Evolutionary conservation across 768 basidiomycete genomes (phyloP).

Genomic region (Dictyophora rubrovolvata): DNA sequence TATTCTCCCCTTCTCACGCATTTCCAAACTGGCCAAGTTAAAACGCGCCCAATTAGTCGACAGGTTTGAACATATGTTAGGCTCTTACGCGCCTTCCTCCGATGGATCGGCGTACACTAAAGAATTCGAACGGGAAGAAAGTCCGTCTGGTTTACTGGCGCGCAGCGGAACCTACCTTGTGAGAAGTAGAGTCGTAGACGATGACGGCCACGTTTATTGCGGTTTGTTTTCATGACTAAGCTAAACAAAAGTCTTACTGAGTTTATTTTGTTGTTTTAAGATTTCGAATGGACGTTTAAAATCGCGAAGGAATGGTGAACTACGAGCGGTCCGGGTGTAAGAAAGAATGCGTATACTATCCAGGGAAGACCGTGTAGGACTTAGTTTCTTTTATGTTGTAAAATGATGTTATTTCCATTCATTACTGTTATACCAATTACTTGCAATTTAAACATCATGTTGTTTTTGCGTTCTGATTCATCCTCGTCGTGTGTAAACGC

Average conservation of each 20-base stretch:
- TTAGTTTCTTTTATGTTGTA: conserved; percentile 9
- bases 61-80: conserved; percentile 89
- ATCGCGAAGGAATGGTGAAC: conserved; percentile 83
- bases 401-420: conserved; percentile 20
- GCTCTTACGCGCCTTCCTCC: conserved; percentile 78
- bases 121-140: conserved; percentile 60
- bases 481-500: too few species aligned
- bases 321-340: background rate
- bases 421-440: conserved; percentile 13
- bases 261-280: conserved; percentile 24
- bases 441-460: background rate
- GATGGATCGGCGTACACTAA: conserved; percentile 57
- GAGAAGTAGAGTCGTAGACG: conserved; percentile 75
- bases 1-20: conserved; percentile 5
- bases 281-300: conserved; percentile 88
- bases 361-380: background rate
- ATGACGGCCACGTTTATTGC: conserved; percentile 72
- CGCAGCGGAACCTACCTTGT: conserved; percentile 74
- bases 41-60: conserved; percentile 48
- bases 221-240: conserved; percentile 34
- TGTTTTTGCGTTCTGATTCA: background rate
- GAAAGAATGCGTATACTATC: background rate
- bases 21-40: conserved; percentile 4
- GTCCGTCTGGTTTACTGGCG: conserved; percentile 71
- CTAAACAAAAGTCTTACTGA: background rate